These are phyloP conservation scores for Ministeria vibrans DNA, from an alignment of 78 protist genomes.

Conservation along the genomic window DNA sequence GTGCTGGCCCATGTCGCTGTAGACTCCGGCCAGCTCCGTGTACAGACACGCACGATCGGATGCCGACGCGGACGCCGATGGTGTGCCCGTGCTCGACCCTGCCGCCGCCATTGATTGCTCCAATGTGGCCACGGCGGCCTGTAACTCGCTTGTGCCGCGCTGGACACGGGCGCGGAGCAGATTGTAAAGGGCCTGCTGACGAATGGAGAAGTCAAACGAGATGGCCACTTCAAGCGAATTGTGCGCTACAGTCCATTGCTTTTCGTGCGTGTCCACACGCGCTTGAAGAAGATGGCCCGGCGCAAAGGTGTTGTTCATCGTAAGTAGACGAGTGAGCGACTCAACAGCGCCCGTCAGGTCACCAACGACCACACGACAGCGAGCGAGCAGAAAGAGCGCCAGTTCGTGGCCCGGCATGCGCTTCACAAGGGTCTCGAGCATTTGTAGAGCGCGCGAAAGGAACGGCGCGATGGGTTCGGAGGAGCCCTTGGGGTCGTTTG, in stretches of 20 bases:
- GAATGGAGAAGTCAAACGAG: background rate
- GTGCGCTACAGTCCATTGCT: background rate
- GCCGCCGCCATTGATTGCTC: background rate
- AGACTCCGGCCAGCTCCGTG: background rate
- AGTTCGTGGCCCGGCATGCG: slow-evolving; percentile 30
- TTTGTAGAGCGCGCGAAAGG: background rate
- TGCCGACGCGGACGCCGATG: background rate
- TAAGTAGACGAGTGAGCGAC: background rate
- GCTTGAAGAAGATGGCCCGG: background rate
- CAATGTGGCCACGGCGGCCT: background rate
- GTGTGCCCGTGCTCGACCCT: background rate
- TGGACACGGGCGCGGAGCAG: background rate
- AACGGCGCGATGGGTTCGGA: slow-evolving; percentile 9
- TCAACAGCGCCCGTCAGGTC: slow-evolving; percentile 27
- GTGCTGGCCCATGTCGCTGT: background rate
- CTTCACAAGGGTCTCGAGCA: slow-evolving; percentile 17
- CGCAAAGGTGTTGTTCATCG: background rate
- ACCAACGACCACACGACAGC: background rate
- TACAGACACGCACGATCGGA: too few species aligned
- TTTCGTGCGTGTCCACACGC: background rate
- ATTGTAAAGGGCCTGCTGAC: background rate
- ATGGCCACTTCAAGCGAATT: background rate
- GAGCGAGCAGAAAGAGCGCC: slow-evolving; percentile 31
- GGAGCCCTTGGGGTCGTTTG: slow-evolving; percentile 24
- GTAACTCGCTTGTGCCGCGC: background rate